Evolutionary conservation across 331 rosid species (phyloP).

Genomic region (Quercus tomentella): DNA sequence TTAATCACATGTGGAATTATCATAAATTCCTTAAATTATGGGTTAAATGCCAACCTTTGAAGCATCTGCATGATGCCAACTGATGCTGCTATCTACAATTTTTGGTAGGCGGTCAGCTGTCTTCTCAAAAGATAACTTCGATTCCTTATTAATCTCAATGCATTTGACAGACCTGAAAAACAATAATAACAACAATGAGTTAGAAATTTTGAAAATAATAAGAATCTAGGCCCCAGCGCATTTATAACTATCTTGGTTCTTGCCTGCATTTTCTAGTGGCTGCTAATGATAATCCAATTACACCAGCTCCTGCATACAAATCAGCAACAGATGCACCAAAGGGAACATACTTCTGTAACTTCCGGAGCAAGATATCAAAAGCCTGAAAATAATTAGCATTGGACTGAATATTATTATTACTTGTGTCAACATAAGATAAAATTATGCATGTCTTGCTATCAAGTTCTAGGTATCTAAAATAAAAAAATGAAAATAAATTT

Average conservation of each 20-base stretch:
- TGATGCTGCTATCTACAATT: constrained; percentile 59
- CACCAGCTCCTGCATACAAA: constrained; percentile 97
- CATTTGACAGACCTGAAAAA: constrained; percentile 73
- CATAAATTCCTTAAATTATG: constrained; percentile 6
- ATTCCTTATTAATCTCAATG: constrained; percentile 88
- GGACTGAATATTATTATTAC: not conserved
- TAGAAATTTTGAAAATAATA: constrained; percentile 2
- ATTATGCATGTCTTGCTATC: not conserved
- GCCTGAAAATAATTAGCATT: constrained; percentile 51
- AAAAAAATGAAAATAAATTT: not conserved
- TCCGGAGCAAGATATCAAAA: constrained; percentile 76
- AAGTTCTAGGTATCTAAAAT: not conserved
- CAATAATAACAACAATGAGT: not conserved
- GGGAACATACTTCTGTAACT: constrained; percentile 86
- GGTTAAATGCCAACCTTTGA: constrained; percentile 53
- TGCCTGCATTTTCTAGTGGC: constrained; percentile 94
- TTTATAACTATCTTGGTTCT: constrained; percentile 30
- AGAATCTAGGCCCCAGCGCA: not conserved
- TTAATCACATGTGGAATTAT: not conserved
- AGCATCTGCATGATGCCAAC: constrained; percentile 94
- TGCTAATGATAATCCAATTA: constrained; percentile 89
- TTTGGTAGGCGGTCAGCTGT: constrained; percentile 72
- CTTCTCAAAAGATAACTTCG: constrained; percentile 90
- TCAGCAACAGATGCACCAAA: constrained; percentile 84
- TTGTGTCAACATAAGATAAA: not conserved